Evolutionary conservation across 2,329 filamentous ascomycete genomes (phyloP).

Genomic region (Sporothrix brunneoviolacea): DNA sequence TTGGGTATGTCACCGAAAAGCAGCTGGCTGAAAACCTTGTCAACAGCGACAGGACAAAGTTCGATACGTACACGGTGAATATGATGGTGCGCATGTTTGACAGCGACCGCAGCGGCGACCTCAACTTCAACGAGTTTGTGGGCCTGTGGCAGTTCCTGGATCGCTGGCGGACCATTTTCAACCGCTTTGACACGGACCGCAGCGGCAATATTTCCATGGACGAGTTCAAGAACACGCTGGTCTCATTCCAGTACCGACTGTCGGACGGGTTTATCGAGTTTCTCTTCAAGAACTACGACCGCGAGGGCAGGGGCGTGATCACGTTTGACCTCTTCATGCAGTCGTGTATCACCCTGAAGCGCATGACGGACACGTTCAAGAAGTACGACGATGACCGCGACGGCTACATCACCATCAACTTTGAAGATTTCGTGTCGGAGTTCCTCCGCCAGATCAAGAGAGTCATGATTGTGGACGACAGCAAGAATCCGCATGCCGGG

Average conservation of each 20-base stretch:
- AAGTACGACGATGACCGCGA: constrained; percentile 96
- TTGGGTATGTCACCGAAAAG: constrained; percentile 74
- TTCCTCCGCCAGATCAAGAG: constrained; percentile 53
- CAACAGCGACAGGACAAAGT: constrained; percentile 90
- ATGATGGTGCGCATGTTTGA: constrained; percentile 99
- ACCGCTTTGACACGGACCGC: constrained; percentile 85
- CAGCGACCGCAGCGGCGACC: constrained; percentile 77
- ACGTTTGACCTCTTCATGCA: constrained; percentile 97
- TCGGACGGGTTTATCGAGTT: constrained; percentile 76
- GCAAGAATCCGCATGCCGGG: no score
- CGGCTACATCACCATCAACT: constrained; percentile 79
- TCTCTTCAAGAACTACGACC: constrained; percentile 85
- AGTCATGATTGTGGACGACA: constrained; percentile 15
- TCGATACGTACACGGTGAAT: constrained; percentile 86
- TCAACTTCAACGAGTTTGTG: constrained; percentile 94
- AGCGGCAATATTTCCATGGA: constrained; percentile 77
- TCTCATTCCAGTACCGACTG: constrained; percentile 89
- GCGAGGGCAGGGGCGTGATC: constrained; percentile 62
- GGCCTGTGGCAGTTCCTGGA: constrained; percentile 94
- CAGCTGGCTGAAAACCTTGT: constrained; percentile 88
- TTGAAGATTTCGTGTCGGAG: constrained; percentile 72
- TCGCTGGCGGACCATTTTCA: constrained; percentile 89
- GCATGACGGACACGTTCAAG: constrained; percentile 99
- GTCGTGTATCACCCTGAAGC: constrained; percentile 90
- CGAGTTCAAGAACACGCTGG: constrained; percentile 85